These are phyloP conservation scores for Saccharomycopsis lassenensis DNA, from an alignment of 805 yeast species.

Conservation along the genomic window DNA sequence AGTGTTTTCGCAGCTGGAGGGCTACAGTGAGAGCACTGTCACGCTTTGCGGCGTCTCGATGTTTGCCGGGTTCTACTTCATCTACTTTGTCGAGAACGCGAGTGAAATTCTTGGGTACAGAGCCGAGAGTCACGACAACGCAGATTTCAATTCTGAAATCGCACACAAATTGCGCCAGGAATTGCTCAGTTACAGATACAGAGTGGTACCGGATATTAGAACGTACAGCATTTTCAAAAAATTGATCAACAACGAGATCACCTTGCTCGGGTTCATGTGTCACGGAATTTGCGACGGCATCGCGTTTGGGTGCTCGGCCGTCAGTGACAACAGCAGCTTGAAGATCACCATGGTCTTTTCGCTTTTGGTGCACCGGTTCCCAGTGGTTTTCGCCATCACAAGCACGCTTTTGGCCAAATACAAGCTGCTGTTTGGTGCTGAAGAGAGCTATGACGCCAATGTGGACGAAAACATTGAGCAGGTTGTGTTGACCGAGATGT, in stretches of 20 bases:
- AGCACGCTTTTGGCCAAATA: slow-evolving; percentile 33
- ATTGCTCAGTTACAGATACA: no score
- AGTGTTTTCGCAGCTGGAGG: no score
- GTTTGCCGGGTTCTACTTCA: no score
- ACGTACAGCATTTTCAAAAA: slow-evolving; percentile 16
- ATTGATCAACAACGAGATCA: slow-evolving; percentile 31
- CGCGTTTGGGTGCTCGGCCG: slow-evolving; percentile 52
- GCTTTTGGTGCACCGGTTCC: slow-evolving; percentile 60
- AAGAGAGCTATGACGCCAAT: neutral
- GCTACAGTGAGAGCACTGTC: no score
- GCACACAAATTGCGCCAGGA: no score
- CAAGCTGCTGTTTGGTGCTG: neutral
- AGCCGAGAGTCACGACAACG: no score
- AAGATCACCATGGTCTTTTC: slow-evolving; percentile 43
- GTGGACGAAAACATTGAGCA: slow-evolving; percentile 26
- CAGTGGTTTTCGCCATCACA: slow-evolving; percentile 59
- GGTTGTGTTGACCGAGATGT: slow-evolving; percentile 34
- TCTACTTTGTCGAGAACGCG: no score
- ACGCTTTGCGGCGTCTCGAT: no score
- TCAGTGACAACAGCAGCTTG: slow-evolving; percentile 28
- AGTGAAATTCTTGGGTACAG: no score
- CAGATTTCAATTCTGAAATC: no score
- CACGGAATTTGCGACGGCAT: slow-evolving; percentile 69
- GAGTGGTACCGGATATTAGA: no score
- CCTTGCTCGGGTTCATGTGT: slow-evolving; percentile 50